Percentiles rank a stretch among this genome's conserved stretches.
Evolutionary conservation across 2,329 filamentous ascomycete genomes (phyloP).

Genomic region (Calonectria pauciramosa): DNA sequence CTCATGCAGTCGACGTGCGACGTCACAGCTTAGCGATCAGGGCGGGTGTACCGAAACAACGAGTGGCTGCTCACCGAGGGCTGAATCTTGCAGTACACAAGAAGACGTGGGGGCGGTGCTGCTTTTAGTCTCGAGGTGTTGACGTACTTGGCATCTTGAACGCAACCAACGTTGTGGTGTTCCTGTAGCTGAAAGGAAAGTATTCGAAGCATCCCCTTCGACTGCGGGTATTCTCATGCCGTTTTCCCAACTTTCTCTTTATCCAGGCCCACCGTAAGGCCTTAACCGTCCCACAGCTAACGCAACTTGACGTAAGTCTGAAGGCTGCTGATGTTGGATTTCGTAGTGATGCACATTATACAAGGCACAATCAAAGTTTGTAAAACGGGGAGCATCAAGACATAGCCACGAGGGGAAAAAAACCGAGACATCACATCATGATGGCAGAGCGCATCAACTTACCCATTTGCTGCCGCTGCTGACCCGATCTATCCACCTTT

Average conservation of each 20-base stretch:
- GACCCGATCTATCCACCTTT: neutral
- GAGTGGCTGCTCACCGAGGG: neutral
- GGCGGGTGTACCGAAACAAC: slow-evolving; percentile 3
- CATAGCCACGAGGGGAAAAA: neutral
- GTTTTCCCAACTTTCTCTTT: neutral
- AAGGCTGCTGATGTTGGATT: neutral
- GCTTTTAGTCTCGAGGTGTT: neutral
- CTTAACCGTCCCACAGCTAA: neutral
- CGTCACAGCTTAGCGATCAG: slow-evolving; percentile 26
- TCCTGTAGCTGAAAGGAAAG: neutral
- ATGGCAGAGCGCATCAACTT: neutral
- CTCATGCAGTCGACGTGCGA: slow-evolving; percentile 21
- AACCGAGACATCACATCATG: neutral
- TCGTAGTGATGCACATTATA: neutral
- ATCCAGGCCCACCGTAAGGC: neutral
- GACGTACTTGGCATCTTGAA: neutral
- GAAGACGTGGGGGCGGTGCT: neutral
- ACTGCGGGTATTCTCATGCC: no score
- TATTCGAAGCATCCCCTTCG: neutral
- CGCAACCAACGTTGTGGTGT: neutral
- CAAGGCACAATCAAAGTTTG: neutral
- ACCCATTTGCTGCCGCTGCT: neutral
- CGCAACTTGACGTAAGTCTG: neutral
- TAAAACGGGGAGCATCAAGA: neutral
- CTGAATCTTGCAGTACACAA: slow-evolving; percentile 2